Conservation (phyloP, 257 asterid genomes). For the Jacaranda mimosifolia region DNA sequence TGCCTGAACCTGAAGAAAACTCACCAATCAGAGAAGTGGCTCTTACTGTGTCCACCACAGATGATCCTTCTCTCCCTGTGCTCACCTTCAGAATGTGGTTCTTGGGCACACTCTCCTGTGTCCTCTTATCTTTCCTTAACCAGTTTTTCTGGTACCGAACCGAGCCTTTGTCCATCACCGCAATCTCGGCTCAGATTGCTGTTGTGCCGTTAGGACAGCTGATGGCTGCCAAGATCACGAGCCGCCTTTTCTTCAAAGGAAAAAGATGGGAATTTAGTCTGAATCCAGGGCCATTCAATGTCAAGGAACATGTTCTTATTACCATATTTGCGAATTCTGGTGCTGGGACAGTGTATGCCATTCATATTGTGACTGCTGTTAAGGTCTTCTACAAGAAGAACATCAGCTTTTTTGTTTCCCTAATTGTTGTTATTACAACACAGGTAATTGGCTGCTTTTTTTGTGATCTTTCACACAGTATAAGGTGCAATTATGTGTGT, state of each 20-base stretch:
- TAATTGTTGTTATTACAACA: constrained; percentile 78
- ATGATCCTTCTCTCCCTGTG: constrained; percentile 78
- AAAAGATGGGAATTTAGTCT: constrained; percentile 71
- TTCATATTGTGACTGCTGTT: constrained; percentile 82
- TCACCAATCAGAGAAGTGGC: constrained; percentile 71
- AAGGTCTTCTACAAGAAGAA: constrained; percentile 71
- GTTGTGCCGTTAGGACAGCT: constrained; percentile 92
- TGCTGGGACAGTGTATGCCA: constrained; percentile 83
- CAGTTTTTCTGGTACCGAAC: constrained; percentile 94
- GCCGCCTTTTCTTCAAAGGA: constrained; percentile 66
- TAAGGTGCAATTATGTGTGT: not conserved
- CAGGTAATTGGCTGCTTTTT: constrained; percentile 53
- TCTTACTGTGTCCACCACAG: constrained; percentile 75
- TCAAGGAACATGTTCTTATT: constrained; percentile 87
- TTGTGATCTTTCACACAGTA: not conserved
- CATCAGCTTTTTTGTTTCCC: constrained; percentile 78
- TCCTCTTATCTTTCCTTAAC: constrained; percentile 78
- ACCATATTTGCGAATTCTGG: constrained; percentile 95
- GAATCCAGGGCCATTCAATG: constrained; percentile 90
- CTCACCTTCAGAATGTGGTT: constrained; percentile 93
- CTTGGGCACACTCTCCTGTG: constrained; percentile 78
- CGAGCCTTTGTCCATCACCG: constrained; percentile 85
- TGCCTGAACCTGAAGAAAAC: constrained; percentile 30
- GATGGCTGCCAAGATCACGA: constrained; percentile 83
- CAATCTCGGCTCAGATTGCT: constrained; percentile 92